Base-by-base conservation (phyloP, 176 grass and related monocot genomes). In the barley (Hordeum vulgare) region DNA sequence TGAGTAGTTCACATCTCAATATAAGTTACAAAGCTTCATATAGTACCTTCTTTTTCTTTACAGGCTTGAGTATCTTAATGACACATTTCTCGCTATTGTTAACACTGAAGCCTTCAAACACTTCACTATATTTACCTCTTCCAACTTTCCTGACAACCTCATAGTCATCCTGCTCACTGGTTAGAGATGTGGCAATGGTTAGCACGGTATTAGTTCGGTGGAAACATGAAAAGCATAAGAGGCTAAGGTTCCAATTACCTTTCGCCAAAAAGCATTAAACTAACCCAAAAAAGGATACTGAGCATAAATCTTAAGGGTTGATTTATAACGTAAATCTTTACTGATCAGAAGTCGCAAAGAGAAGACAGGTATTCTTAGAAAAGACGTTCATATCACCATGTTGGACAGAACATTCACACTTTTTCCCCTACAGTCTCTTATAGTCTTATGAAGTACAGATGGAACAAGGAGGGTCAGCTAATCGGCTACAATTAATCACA, bases 11-110 rank as follows among this genome's bases (percentile, higher is more conserved):
- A 57, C 20, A 60, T n/a, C 25, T 72, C 36, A 82, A 44, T 8
- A 23, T 29, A 61, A 44, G 36, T 27, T 44, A 25, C 36, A 73
- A 72, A 73, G 9, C 21, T 80, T 61, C 25, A 84, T 84, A 74
- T 49, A 74, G 13, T 94, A 99, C 97, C 97, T 99, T 99, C 74
- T 99, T 99, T 87, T 99, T 99, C 88, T 99, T 99, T n/a, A 99
- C 96, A 76, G 96, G 96, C 90, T 99, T 96, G 71, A 99, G 96
- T 86, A 99, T 96, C 85, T 99, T 99, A 75, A 99, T 99, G 81
- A 99, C 84, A 31, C 93, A 94, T 63, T 90, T 86, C 90, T 99
- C 93, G 28, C 92, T 99, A 82, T 88, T 99, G 74, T 89, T 92
- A 86, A 92, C 78, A 49, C 92, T 96, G 90, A 99, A 89, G 44